phyloP scores from a whole-genome alignment of 2,329 filamentous ascomycete species.

The Fusarium illudens region DNA sequence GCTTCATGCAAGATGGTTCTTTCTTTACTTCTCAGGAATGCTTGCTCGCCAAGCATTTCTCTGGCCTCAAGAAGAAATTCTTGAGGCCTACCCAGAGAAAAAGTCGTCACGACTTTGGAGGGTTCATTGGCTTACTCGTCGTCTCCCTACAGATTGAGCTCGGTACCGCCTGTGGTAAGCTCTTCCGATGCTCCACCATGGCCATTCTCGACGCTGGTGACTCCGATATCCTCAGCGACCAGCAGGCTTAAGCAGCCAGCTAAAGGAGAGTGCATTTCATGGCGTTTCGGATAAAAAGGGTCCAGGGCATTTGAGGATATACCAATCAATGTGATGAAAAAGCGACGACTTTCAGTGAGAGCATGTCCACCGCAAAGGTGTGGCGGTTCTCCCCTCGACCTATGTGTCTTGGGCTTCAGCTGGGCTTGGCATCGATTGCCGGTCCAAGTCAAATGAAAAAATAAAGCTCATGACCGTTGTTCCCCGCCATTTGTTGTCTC shows the following conservation, averaged over 20 bases:
- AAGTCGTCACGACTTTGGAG: conserved; percentile 92
- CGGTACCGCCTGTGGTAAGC: conserved; percentile 97
- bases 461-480: conserved; percentile 50
- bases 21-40: conserved; percentile 38
- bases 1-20: conserved; percentile 30
- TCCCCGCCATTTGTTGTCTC: conserved; percentile 37
- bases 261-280: conserved; percentile 43
- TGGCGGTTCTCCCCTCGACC: conserved; percentile 38
- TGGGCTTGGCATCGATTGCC: conserved; percentile 34
- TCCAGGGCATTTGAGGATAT: conserved; percentile 49
- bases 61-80: conserved; percentile 38
- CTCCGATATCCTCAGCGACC: conserved; percentile 93
- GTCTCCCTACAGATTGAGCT: conserved; percentile 83
- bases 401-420: conserved; percentile 39
- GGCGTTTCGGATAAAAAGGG: conserved; percentile 56
- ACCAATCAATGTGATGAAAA: conserved; percentile 49
- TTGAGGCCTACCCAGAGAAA: conserved; percentile 81
- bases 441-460: conserved; percentile 46
- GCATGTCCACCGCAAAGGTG: conserved; percentile 22
- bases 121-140: conserved; percentile 72
- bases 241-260: conserved; percentile 62
- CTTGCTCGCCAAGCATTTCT: conserved; percentile 31
- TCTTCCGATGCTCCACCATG: conserved; percentile 98
- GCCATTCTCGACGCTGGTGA: conserved; percentile 96
- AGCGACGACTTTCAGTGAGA: conserved; percentile 43